These are phyloP conservation scores for Umbilicaria muhlenbergii DNA, from an alignment of 495 filamentous ascomycete species.

Conservation along the genomic window DNA sequence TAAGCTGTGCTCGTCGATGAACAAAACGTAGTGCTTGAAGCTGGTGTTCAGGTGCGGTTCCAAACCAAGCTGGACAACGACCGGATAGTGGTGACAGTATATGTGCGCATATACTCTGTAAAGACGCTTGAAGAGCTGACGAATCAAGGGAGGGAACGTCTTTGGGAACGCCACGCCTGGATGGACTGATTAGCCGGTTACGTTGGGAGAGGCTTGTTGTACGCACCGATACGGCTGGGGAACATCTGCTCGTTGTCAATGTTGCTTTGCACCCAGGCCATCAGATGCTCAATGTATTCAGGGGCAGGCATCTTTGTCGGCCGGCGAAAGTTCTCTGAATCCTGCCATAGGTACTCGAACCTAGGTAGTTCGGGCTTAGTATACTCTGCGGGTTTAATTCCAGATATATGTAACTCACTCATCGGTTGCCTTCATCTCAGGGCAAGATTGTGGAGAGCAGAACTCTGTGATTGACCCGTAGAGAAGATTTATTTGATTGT, in stretches of 20 bases:
- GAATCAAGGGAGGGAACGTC: constrained; percentile 68
- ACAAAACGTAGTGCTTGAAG: constrained; percentile 98
- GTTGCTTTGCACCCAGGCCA: constrained; percentile 90
- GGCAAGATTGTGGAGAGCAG: constrained; percentile 90
- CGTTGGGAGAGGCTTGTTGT: background rate
- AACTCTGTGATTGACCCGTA: constrained; percentile 99
- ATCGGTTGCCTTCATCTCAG: constrained; percentile 99
- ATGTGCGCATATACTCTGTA: constrained; percentile 98
- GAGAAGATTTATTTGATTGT: constrained; percentile 98
- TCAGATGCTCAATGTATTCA: constrained; percentile 91
- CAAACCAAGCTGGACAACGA: constrained; percentile 84
- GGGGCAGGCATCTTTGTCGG: constrained; percentile 97
- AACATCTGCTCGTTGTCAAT: constrained; percentile 94
- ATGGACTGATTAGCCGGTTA: constrained; percentile 4
- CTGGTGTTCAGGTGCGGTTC: constrained; percentile 97
- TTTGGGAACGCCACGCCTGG: constrained; percentile 90
- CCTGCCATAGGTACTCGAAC: constrained; percentile 99
- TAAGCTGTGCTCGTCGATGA: constrained; percentile 83
- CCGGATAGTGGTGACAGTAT: constrained; percentile 98
- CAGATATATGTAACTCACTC: constrained; percentile 42
- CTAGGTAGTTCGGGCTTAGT: constrained; percentile 23
- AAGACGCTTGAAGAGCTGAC: constrained; percentile 94
- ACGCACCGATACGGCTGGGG: constrained; percentile 72
- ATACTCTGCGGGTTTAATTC: background rate
- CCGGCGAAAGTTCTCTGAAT: constrained; percentile 78